Percentiles rank a stretch among this genome's conserved stretches.
These are phyloP conservation scores for Rhizomucor miehei DNA, from an alignment of 371 early-diverging fungal species.

Conservation along the genomic window DNA sequence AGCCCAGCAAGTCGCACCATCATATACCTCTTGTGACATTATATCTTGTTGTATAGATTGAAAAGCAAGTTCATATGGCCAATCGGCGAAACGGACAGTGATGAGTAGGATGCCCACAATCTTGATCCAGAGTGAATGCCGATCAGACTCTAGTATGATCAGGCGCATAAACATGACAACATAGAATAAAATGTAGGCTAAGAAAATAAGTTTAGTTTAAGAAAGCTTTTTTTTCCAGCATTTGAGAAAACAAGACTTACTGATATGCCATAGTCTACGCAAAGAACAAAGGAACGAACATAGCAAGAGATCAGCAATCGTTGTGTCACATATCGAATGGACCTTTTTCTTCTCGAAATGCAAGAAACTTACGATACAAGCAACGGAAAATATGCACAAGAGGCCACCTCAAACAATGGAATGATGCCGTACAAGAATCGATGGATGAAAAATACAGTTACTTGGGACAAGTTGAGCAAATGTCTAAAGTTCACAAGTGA, in stretches of 20 bases:
- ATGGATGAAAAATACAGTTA: conserved; percentile 34
- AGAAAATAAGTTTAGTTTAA: conserved; percentile 1
- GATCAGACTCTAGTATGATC: conserved; percentile 33
- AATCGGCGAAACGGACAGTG: conserved; percentile 38
- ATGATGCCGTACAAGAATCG: conserved; percentile 40
- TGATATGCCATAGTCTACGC: conserved; percentile 28
- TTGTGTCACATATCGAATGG: no score
- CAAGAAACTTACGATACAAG: conserved; percentile 39
- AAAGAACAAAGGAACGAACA: neutral
- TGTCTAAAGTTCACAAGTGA: conserved; percentile 20
- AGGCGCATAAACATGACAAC: conserved; percentile 39
- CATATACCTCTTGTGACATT: conserved; percentile 21
- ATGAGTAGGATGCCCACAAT: conserved; percentile 27
- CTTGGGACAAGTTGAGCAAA: conserved; percentile 40
- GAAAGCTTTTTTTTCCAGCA: no score
- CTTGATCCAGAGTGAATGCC: conserved; percentile 33
- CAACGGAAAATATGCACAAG: conserved; percentile 38
- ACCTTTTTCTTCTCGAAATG: no score
- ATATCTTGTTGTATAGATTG: conserved; percentile 20
- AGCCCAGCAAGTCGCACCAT: conserved; percentile 32
- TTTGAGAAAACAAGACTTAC: no score
- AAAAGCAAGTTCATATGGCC: conserved; percentile 44
- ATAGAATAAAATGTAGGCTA: conserved; percentile 35
- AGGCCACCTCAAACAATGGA: conserved; percentile 43
- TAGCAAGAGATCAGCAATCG: no score